Evolutionary conservation across 1,139 yeast genomes (phyloP).

Genomic region (Nematodospora anomalae): DNA sequence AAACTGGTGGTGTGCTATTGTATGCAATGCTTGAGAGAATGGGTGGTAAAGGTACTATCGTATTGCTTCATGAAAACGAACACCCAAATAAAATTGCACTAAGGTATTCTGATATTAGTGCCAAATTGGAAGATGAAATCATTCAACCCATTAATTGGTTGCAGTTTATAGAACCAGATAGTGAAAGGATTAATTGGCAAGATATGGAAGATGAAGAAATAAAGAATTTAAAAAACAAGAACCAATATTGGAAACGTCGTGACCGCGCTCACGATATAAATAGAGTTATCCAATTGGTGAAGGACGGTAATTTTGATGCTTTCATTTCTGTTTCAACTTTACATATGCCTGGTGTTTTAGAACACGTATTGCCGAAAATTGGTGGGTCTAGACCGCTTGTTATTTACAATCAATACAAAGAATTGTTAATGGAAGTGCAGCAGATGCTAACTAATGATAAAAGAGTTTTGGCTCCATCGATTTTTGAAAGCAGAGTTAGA

Average conservation of each 20-base stretch:
- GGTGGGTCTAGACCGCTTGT: conserved; percentile 89
- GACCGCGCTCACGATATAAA: conserved; percentile 59
- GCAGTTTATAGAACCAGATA: conserved; percentile 79
- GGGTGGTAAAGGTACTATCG: conserved; percentile 77
- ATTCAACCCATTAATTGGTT: conserved; percentile 74
- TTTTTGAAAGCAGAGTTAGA: conserved; percentile 79
- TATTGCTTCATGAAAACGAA: conserved; percentile 86
- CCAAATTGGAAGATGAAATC: conserved; percentile 44
- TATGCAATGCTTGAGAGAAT: conserved; percentile 88
- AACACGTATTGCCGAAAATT: conserved; percentile 60
- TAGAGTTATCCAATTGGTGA: conserved; percentile 50
- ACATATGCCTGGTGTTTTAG: conserved; percentile 64
- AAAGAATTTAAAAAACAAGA: conserved; percentile 56
- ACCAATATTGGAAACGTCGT: conserved; percentile 67
- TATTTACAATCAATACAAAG: conserved; percentile 79
- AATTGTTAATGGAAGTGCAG: conserved; percentile 69
- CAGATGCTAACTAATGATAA: conserved; percentile 65
- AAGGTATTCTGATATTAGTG: conserved; percentile 60
- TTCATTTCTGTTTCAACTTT: conserved; percentile 72
- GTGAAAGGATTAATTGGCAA: conserved; percentile 52
- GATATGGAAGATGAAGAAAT: conserved; percentile 54
- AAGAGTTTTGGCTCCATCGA: conserved; percentile 78
- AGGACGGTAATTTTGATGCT: conserved; percentile 68
- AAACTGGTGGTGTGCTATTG: conserved; percentile 82
- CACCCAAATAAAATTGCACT: conserved; percentile 80